These are phyloP conservation scores for Heliocybe sulcata DNA, from an alignment of 1,284 basidiomycete species.

Conservation along the genomic window DNA sequence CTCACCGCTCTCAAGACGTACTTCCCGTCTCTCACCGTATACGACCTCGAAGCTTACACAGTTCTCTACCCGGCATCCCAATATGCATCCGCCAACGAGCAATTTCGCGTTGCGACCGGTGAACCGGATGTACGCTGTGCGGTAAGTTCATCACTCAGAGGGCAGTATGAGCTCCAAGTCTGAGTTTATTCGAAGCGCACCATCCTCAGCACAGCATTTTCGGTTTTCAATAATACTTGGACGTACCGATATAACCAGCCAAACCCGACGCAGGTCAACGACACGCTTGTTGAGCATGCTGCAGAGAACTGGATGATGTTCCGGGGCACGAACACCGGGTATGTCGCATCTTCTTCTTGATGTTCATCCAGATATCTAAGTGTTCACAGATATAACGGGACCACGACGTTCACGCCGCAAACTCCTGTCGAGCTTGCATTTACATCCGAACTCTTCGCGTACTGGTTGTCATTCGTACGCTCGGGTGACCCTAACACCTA, in stretches of 20 bases:
- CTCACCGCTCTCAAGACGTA: slow-evolving; percentile 26
- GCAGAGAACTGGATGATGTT: slow-evolving; percentile 65
- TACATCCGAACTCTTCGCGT: slow-evolving; percentile 47
- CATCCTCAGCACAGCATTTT: slow-evolving; percentile 35
- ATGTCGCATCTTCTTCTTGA: background rate
- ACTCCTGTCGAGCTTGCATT: slow-evolving; percentile 37
- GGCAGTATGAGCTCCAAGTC: no score
- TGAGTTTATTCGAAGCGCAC: slow-evolving; percentile 31
- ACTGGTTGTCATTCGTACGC: slow-evolving; percentile 55
- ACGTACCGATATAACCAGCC: slow-evolving; percentile 54
- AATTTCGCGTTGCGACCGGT: slow-evolving; percentile 36
- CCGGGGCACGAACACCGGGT: slow-evolving; percentile 51
- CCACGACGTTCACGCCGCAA: slow-evolving; percentile 30
- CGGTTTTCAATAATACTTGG: slow-evolving; percentile 28
- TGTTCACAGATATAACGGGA: slow-evolving; percentile 35
- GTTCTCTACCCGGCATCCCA: slow-evolving; percentile 29
- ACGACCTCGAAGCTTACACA: slow-evolving; percentile 29
- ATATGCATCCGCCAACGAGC: slow-evolving; percentile 31
- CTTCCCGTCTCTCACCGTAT: slow-evolving; percentile 38
- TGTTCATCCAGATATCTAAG: background rate
- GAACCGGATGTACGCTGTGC: slow-evolving; percentile 42
- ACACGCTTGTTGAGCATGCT: slow-evolving; percentile 34
- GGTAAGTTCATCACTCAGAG: slow-evolving; percentile 27
- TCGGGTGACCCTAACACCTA: slow-evolving; percentile 42
- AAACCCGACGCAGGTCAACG: slow-evolving; percentile 29